These are phyloP conservation scores for Combretum micranthum DNA, from an alignment of 345 rosid genomes.

Conservation along the genomic window DNA sequence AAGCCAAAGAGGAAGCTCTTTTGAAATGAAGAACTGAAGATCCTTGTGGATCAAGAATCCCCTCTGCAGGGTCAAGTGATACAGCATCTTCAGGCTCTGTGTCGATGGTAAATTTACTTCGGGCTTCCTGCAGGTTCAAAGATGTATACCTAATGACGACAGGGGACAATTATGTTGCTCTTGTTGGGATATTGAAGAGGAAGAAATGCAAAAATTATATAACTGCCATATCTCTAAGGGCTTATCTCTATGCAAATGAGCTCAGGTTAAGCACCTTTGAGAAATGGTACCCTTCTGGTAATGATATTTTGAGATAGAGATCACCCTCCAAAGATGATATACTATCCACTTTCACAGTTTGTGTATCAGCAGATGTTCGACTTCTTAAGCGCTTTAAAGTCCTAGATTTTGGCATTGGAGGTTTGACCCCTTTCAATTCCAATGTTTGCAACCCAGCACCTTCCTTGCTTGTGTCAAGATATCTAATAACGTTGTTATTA, in stretches of 20 bases:
- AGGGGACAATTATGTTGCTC: no score
- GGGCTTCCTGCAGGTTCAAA: conserved; percentile 57
- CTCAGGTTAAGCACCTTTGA: conserved; percentile 49
- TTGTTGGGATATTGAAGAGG: no score
- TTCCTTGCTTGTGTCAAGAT: conserved; percentile 50
- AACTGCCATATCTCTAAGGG: not conserved
- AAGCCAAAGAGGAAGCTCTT: conserved; percentile 47
- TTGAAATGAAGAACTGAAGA: conserved; percentile 46
- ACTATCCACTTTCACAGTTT: conserved; percentile 44
- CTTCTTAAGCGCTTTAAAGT: conserved; percentile 67
- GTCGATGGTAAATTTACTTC: conserved; percentile 62
- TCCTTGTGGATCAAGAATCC: conserved; percentile 69
- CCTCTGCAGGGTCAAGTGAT: conserved; percentile 52
- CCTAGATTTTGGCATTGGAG: conserved; percentile 53
- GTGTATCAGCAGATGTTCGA: conserved; percentile 60
- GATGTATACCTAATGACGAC: not conserved
- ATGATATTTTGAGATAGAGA: conserved; percentile 51
- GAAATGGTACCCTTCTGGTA: conserved; percentile 79
- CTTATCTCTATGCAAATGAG: not conserved
- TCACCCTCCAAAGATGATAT: conserved; percentile 60
- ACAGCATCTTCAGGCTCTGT: conserved; percentile 62
- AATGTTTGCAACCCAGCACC: conserved; percentile 53
- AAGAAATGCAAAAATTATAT: not conserved
- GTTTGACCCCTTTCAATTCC: conserved; percentile 81
- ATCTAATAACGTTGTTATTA: conserved; percentile 74